These are phyloP conservation scores for Chaetomium strumarium DNA, from an alignment of 2,329 filamentous ascomycete species.

Conservation along the genomic window DNA sequence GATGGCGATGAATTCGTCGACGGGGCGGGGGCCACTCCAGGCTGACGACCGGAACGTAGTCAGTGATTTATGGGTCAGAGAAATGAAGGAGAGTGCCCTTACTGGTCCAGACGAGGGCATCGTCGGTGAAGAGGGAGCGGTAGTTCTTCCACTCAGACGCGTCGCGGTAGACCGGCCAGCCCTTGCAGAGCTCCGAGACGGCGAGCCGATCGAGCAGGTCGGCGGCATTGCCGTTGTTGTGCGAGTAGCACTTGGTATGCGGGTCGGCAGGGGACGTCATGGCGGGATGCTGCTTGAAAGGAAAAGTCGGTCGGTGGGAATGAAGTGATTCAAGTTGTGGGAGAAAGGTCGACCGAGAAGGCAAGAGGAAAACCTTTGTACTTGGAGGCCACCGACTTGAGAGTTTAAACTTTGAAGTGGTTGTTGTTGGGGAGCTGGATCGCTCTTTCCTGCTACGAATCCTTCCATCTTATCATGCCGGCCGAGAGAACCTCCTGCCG, in stretches of 20 bases:
- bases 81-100: constrained; percentile 15
- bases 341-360: too few species aligned
- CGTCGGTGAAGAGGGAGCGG: constrained; percentile 40
- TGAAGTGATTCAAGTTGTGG: too few species aligned
- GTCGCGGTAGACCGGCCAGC: constrained; percentile 49
- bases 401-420: too few species aligned
- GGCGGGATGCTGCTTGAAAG: constrained; percentile 3
- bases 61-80: not conserved
- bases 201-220: constrained; percentile 41
- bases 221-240: constrained; percentile 38
- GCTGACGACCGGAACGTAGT: constrained; percentile 29
- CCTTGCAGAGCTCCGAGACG: constrained; percentile 47
- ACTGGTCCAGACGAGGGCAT: constrained; percentile 47
- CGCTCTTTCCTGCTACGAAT: too few species aligned
- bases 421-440: too few species aligned
- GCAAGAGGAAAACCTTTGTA: too few species aligned
- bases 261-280: constrained; percentile 31
- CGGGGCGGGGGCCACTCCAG: constrained; percentile 38
- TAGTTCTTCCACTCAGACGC: constrained; percentile 50
- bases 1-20: constrained; percentile 43
- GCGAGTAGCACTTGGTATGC: constrained; percentile 33
- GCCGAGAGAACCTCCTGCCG: too few species aligned
- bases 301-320: not conserved
- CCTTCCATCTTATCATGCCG: too few species aligned
- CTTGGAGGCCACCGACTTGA: too few species aligned